phyloP scores from a whole-genome alignment of 129 eudicot species.

The Cynara cardunculus region DNA sequence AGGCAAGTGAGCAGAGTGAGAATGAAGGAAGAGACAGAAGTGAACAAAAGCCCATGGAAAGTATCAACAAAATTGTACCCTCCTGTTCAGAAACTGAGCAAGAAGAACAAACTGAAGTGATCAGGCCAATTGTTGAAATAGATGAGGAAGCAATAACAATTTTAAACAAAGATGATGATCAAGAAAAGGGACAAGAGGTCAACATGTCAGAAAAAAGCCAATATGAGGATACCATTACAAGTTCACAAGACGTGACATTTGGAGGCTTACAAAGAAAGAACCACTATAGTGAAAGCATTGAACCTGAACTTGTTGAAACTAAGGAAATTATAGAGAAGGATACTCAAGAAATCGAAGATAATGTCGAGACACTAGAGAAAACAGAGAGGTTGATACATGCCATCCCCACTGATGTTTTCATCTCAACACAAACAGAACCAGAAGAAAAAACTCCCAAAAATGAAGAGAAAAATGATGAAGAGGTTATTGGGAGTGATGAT shows the following conservation, averaged over 20 bases:
- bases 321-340: constrained; percentile 9
- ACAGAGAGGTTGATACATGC: background rate
- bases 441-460: background rate
- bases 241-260: background rate
- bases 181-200: constrained; percentile 7
- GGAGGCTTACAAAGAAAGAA: background rate
- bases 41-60: constrained; percentile 12
- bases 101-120: background rate
- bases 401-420: background rate
- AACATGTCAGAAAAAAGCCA: background rate
- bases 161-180: background rate
- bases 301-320: background rate
- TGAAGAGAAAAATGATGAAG: constrained; percentile 5
- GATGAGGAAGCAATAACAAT: constrained; percentile 5
- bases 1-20: constrained; percentile 18
- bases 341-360: constrained; percentile 10
- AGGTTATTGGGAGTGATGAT: background rate
- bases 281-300: background rate
- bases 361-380: background rate
- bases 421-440: background rate
- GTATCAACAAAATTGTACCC: background rate
- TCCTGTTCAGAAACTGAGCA: constrained; percentile 6
- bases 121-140: background rate
- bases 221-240: background rate
- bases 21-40: constrained; percentile 9